A percentile compares a stretch with the other conserved stretches of the same genome.
These are phyloP conservation scores for Oxytropis ochrocephala DNA, from an alignment of 306 rosid genomes.

Conservation along the genomic window DNA sequence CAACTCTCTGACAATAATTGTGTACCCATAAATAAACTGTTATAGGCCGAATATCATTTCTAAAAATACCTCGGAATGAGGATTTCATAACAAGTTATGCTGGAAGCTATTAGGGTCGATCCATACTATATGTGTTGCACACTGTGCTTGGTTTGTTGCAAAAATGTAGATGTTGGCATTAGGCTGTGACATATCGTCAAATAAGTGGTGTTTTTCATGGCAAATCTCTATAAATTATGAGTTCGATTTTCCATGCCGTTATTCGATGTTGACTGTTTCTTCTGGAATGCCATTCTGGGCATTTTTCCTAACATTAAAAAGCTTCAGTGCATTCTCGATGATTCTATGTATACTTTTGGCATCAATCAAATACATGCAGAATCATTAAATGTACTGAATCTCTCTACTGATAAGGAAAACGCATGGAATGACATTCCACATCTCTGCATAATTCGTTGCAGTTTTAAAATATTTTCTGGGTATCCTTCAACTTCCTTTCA, in stretches of 20 bases:
- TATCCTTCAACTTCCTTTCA: conserved; percentile 3
- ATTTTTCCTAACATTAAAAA: neutral
- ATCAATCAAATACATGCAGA: neutral
- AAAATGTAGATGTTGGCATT: neutral
- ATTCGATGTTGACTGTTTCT: neutral
- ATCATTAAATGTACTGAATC: conserved; percentile 5
- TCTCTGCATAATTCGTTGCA: neutral
- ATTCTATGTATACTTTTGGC: neutral
- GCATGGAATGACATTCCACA: neutral
- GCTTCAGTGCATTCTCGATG: conserved; percentile 4
- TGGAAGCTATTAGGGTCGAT: conserved; percentile 10
- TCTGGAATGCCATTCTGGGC: conserved; percentile 1
- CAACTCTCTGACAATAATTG: neutral
- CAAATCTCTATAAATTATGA: neutral
- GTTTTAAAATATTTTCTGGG: conserved; percentile 4
- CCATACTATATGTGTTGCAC: neutral
- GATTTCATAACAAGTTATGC: conserved; percentile 7
- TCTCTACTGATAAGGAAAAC: neutral
- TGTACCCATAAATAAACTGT: conserved; percentile 3
- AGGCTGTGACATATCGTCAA: conserved; percentile 11
- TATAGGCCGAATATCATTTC: neutral
- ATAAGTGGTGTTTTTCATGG: neutral
- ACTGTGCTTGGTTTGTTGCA: conserved; percentile 10
- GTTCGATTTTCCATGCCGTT: neutral
- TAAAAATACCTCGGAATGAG: conserved; percentile 8